phyloP scores from a whole-genome alignment of 768 basidiomycete genomes.

The Candolleomyces efflorescens region DNA sequence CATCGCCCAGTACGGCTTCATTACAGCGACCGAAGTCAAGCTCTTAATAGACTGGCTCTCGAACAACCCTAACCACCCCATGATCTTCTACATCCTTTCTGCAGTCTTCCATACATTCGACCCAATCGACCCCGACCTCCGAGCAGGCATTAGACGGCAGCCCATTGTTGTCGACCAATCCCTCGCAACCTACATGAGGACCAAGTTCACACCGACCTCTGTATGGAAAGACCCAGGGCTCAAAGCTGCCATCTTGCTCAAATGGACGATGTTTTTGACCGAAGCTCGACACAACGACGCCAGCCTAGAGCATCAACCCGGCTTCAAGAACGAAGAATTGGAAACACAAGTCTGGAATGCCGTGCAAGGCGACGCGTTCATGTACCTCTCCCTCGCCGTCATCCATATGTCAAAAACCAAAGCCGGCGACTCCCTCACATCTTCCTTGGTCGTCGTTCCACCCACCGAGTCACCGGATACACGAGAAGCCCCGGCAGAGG shows the following conservation, averaged over 20 bases:
- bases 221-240: constrained; percentile 70
- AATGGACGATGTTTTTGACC: constrained; percentile 85
- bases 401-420: constrained; percentile 49
- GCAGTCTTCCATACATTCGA: constrained; percentile 65
- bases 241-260: constrained; percentile 70
- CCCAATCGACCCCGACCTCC: constrained; percentile 50
- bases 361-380: constrained; percentile 79
- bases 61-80: constrained; percentile 58
- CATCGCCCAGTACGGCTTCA: constrained; percentile 57
- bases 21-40: constrained; percentile 58
- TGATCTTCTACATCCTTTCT: constrained; percentile 66
- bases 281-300: constrained; percentile 68
- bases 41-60: constrained; percentile 69
- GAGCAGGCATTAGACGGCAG: constrained; percentile 42
- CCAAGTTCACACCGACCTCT: constrained; percentile 44
- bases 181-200: constrained; percentile 56
- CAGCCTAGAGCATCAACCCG: constrained; percentile 56
- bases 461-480: constrained; percentile 40
- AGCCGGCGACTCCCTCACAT: constrained; percentile 29
- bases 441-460: constrained; percentile 29
- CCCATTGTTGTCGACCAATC: constrained; percentile 41
- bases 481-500: constrained; percentile 40
- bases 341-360: constrained; percentile 81
- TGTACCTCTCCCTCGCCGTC: constrained; percentile 60
- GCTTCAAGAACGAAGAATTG: constrained; percentile 72